Base-by-base conservation (phyloP, 2,329 filamentous ascomycete genomes). In the Geosmithia putterillii region DNA sequence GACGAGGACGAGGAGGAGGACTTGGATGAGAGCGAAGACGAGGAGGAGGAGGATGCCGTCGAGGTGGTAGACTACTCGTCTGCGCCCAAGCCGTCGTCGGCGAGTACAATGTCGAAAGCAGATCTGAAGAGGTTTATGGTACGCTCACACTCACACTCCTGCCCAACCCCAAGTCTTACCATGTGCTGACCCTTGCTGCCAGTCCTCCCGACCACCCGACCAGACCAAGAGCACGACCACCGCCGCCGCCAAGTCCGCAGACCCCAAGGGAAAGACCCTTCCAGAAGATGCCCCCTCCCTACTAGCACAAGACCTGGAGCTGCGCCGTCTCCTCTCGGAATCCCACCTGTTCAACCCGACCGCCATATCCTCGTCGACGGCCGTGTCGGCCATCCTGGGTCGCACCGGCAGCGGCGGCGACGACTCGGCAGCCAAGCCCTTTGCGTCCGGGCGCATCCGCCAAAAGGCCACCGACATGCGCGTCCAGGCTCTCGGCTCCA, bases 241-340 rank as follows among this genome's bases (percentile, higher is more conserved):
- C 47, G 10, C 44, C 44, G 41, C 48, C 40, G 46, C 52, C 35
- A 20, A 51, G 42, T 44, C 50, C 49, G 19, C 55, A 46, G 40
- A 57, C 37, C 44, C 54, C 23, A 3, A 51, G 23, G n/a, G 59
- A 21, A 50, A 56, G 20, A 41, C 44, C 25, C 49, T 63, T 42
- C 61, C 71, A 46, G 76, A 83, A 55, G 75, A 82, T 55, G 73
- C 73, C 42, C 71, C 71, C 49, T 74, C 74, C 10, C 83, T 94
- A 48, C 73, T 96, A 17, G 88, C 89, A 59, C 89, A 95, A 61
- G 92, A 96, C 60, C 79, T 95, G 43, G 89, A 86, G 35, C 79
- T 98, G 14, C 90, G 95, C 60, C 82, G 88, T 40, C 79, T 98
- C 36, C 78, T 98, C 45, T 75, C 82, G 52, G 92, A 98, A 70